A percentile compares a stretch with the other conserved stretches of the same genome.
These are phyloP conservation scores for Aspergillus sclerotialis DNA, from an alignment of 2,329 filamentous ascomycete species.

Conservation along the genomic window DNA sequence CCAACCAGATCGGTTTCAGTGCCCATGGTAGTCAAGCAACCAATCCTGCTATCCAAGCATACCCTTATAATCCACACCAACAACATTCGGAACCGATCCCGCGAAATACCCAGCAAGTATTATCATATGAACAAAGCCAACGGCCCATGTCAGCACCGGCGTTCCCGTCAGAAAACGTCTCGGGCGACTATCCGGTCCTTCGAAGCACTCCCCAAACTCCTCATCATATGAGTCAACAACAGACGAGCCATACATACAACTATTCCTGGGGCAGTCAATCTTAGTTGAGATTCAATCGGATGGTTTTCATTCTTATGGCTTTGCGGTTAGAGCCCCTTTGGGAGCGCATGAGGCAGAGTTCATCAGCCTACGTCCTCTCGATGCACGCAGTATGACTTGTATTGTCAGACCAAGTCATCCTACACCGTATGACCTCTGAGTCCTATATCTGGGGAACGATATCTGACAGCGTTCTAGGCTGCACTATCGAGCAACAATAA, in stretches of 20 bases:
- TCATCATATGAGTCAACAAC: not conserved
- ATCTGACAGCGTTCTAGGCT: too few relatives aligned
- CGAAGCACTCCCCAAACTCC: not conserved
- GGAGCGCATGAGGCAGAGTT: too few relatives aligned
- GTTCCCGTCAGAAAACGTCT: not conserved
- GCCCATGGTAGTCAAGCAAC: slow-evolving; percentile 8
- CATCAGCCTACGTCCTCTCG: too few relatives aligned
- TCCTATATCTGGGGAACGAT: too few relatives aligned
- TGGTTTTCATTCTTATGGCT: not conserved
- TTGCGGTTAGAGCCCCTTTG: too few relatives aligned
- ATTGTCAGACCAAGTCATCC: too few relatives aligned
- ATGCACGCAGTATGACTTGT: too few relatives aligned
- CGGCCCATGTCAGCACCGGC: slow-evolving; percentile 11
- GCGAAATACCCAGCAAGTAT: slow-evolving; percentile 7
- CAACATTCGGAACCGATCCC: slow-evolving; percentile 9
- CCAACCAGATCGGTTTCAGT: slow-evolving; percentile 16
- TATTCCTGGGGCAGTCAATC: not conserved
- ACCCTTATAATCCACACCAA: slow-evolving; percentile 7
- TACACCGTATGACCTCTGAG: too few relatives aligned
- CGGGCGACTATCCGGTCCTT: not conserved
- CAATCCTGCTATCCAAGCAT: slow-evolving; percentile 12
- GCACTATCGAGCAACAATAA: too few relatives aligned
- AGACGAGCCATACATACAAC: not conserved
- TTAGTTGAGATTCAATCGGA: not conserved
- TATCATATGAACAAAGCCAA: slow-evolving; percentile 11